Percentiles rank a stretch among this genome's conserved stretches.
phyloP scores from a whole-genome alignment of 1,139 yeast genomes.

The Kodamaea plutei region DNA sequence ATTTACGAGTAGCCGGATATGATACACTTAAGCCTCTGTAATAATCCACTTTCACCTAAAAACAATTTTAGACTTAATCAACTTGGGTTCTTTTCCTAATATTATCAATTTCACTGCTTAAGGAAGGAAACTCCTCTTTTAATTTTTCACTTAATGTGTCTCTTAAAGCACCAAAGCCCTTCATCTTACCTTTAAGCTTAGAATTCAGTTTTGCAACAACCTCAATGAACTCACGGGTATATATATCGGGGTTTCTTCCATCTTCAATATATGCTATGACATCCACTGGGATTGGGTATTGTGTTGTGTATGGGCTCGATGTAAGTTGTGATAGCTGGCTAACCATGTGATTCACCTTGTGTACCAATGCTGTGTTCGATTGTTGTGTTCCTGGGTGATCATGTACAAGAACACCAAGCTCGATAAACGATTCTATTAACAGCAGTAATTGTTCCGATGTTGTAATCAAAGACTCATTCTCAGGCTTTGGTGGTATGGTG shows the following conservation, averaged over 20 bases:
- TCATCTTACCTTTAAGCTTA: conserved; percentile 76
- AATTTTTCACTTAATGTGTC: conserved; percentile 68
- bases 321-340: conserved; percentile 35
- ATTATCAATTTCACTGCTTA: conserved; percentile 49
- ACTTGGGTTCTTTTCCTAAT: conserved; percentile 40
- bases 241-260: conserved; percentile 95
- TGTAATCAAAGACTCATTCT: conserved; percentile 42
- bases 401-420: conserved; percentile 85
- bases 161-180: conserved; percentile 54
- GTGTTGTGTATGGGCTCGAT: conserved; percentile 28
- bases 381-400: conserved; percentile 82
- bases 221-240: conserved; percentile 93
- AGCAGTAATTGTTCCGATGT: conserved; percentile 61
- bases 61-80: no score
- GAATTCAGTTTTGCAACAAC: conserved; percentile 87
- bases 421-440: conserved; percentile 80
- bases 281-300: conserved; percentile 65
- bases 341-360: conserved; percentile 39
- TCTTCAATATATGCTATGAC: conserved; percentile 85
- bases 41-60: no score
- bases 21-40: no score
- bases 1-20: no score
- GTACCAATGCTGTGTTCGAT: conserved; percentile 41
- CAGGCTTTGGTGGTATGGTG: conserved; percentile 20
- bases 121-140: conserved; percentile 71